Percentiles rank a stretch among this genome's conserved stretches.
Evolutionary conservation across 2,329 filamentous ascomycete species (phyloP).

Genomic region (Verticillium zaregamsianum): DNA sequence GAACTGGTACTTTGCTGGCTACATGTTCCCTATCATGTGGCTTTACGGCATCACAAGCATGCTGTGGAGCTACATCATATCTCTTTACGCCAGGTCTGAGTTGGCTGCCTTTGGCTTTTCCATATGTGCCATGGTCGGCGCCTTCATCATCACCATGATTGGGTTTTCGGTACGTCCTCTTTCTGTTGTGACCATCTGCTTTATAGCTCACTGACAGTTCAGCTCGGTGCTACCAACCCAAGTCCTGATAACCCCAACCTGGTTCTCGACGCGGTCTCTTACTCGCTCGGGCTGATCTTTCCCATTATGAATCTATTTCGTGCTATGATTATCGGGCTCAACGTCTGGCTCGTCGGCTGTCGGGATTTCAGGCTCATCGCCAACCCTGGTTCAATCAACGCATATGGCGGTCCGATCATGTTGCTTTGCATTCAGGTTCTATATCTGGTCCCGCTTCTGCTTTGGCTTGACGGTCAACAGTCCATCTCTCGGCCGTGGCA

Average conservation of each 20-base stretch:
- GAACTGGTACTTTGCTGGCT: slow-evolving; percentile 54
- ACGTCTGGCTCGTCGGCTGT: slow-evolving; percentile 60
- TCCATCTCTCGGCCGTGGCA: slow-evolving; percentile 35
- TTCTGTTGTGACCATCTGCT: slow-evolving; percentile 10
- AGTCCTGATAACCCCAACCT: background rate
- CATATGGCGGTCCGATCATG: slow-evolving; percentile 65
- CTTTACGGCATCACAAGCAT: slow-evolving; percentile 60
- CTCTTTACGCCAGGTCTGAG: slow-evolving; percentile 57
- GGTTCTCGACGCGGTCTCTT: slow-evolving; percentile 40
- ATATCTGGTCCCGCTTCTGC: slow-evolving; percentile 52
- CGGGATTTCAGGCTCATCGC: slow-evolving; percentile 34
- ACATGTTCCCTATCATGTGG: slow-evolving; percentile 59
- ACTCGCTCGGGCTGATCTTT: slow-evolving; percentile 53
- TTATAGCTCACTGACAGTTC: background rate
- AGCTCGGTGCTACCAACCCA: background rate
- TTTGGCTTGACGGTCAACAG: slow-evolving; percentile 54
- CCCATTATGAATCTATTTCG: slow-evolving; percentile 59
- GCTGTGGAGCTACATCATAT: slow-evolving; percentile 58
- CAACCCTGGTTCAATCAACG: slow-evolving; percentile 52
- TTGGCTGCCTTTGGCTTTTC: slow-evolving; percentile 60
- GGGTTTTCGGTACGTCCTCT: slow-evolving; percentile 13
- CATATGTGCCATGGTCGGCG: slow-evolving; percentile 19
- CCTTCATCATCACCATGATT: slow-evolving; percentile 18
- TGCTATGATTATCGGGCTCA: slow-evolving; percentile 55
- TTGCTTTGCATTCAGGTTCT: slow-evolving; percentile 61